These are phyloP conservation scores for Candida krabiensis DNA, from an alignment of 805 yeast genomes.

Conservation along the genomic window DNA sequence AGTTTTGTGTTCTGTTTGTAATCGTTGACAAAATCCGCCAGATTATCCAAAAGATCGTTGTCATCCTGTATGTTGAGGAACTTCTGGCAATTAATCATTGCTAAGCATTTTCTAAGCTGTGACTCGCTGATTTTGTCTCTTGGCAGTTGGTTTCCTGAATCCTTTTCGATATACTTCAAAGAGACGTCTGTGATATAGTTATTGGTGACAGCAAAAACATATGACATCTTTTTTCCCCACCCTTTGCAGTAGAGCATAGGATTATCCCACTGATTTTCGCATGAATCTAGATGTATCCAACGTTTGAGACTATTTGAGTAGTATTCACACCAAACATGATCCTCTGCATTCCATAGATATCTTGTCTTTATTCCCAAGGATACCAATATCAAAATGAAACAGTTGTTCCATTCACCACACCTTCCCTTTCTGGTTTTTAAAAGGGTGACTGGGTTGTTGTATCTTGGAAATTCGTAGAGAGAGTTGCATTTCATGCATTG, in stretches of 20 bases:
- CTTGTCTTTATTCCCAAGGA: constrained; percentile 67
- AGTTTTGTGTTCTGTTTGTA: constrained; percentile 27
- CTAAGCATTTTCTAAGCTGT: constrained; percentile 37
- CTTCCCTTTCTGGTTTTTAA: constrained; percentile 69
- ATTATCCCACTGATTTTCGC: constrained; percentile 83
- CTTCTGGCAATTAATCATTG: constrained; percentile 36
- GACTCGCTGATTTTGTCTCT: constrained; percentile 45
- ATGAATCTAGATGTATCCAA: constrained; percentile 89
- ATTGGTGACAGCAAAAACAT: constrained; percentile 67
- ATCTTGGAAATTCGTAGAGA: constrained; percentile 67
- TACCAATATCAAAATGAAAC: constrained; percentile 68
- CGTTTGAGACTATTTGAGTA: constrained; percentile 57
- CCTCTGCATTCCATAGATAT: constrained; percentile 86
- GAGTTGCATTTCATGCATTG: constrained; percentile 52
- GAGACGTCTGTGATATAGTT: constrained; percentile 71
- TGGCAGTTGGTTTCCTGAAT: constrained; percentile 41
- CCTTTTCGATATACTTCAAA: constrained; percentile 54
- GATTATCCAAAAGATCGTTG: constrained; percentile 37
- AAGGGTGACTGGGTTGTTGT: constrained; percentile 63
- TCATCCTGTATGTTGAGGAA: constrained; percentile 30
- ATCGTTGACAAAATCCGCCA: constrained; percentile 38
- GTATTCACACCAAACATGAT: constrained; percentile 96
- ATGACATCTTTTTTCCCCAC: constrained; percentile 95
- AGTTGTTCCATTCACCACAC: constrained; percentile 95
- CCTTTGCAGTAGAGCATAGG: constrained; percentile 76